Base-by-base conservation (phyloP, 176 grass and related monocot genomes). In the Pharus latifolius region DNA sequence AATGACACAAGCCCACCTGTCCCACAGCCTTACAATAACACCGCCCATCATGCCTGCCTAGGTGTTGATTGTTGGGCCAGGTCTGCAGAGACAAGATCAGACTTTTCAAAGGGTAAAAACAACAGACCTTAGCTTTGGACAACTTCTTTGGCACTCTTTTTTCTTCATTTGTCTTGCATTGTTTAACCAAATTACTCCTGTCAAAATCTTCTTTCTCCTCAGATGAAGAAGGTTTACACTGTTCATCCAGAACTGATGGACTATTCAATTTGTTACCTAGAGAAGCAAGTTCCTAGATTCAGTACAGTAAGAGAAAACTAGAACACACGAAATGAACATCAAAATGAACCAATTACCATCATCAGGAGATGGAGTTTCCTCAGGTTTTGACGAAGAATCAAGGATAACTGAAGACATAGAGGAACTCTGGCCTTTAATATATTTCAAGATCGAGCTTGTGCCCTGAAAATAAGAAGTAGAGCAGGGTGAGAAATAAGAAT, bases 381-480 rank as follows among this genome's bases (percentile, higher is more conserved):
- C 47, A 38, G 29, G 23, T 49, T 65, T 28, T 25, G 59, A 27
- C 2, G 54, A 75, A 69, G 46, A 63, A 69, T 69, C 56, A 25
- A 60, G 46, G 69, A 61, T 56, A 64, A 68, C 42, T 11, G 27
- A 19, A 44, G 82, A 54, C 64, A 27, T 56, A 72, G 73, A 22
- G 11, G 57, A 62, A 69, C 51, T 73, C 67, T 53, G 78, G 13
- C 66, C 63, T 73, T 78, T 80, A 37, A 98, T 62, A 75, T 84
- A 98, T 73, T 72, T 90, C 56, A 98, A 51, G 67, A 98, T 98
- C 25, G 94, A 93, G 55, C 57, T 76, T 59, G 86, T 93, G 61
- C 86, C 93, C 88, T 92, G 29, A 70, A 37, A 80, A 51, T 73
- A 17, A 1, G 14, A 93, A 55, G 65, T 49, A 23, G 13, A 26